These are phyloP conservation scores for Rhododendron ferrugineum DNA, from an alignment of 148 eudicot species.

Conservation along the genomic window DNA sequence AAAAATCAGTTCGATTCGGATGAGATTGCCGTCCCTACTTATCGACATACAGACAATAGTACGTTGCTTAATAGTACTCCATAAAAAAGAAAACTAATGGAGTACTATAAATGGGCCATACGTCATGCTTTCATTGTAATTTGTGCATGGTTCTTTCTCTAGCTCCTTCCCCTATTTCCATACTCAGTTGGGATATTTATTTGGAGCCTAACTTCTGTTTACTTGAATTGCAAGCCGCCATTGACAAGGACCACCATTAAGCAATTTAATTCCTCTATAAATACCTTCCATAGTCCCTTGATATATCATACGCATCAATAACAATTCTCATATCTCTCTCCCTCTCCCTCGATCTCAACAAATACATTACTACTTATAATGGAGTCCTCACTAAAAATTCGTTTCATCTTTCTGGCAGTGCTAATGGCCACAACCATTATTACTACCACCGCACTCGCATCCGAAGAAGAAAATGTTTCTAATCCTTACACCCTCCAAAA, in stretches of 20 bases:
- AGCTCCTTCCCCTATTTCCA: background rate
- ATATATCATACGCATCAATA: background rate
- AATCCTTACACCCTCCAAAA: background rate
- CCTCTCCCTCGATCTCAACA: background rate
- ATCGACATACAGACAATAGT: too few species aligned
- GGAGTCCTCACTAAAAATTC: background rate
- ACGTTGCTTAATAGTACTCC: too few species aligned
- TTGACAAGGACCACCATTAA: conserved; percentile 8
- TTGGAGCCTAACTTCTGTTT: conserved; percentile 4
- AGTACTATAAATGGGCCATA: too few species aligned
- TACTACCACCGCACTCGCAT: background rate
- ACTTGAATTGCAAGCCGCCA: background rate
- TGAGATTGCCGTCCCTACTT: too few species aligned
- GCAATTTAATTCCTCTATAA: background rate
- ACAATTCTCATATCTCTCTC: background rate
- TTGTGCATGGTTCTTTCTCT: too few species aligned
- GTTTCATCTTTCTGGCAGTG: background rate
- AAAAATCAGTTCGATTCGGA: too few species aligned
- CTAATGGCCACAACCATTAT: background rate
- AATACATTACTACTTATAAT: background rate
- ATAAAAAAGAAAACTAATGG: too few species aligned
- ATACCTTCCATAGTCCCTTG: background rate
- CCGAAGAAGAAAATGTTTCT: background rate
- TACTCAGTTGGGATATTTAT: background rate
- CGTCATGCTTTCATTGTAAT: too few species aligned